Evolutionary conservation across 2,329 filamentous ascomycete species (phyloP).

Genomic region (Cephalotrichum gorgonifer): DNA sequence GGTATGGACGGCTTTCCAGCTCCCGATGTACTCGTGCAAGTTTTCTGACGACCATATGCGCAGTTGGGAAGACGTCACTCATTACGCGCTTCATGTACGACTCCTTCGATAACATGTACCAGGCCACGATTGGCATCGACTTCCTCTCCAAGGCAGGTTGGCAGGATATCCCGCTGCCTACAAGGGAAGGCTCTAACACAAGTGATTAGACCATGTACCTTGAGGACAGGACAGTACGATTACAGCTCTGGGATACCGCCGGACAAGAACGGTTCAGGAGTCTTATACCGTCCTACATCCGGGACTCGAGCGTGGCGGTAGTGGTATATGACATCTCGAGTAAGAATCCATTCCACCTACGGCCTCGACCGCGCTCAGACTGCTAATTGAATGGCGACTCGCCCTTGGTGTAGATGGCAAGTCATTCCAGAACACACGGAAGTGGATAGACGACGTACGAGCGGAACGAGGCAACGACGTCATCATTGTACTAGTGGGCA

Average conservation of each 20-base stretch:
- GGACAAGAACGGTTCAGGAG: constrained; percentile 96
- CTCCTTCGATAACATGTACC: constrained; percentile 99
- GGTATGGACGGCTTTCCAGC: constrained; percentile 46
- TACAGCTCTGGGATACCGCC: constrained; percentile 97
- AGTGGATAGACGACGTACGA: constrained; percentile 98
- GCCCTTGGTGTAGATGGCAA: constrained; percentile 55
- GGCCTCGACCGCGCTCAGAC: background rate
- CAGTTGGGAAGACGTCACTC: constrained; percentile 96
- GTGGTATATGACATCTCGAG: constrained; percentile 98
- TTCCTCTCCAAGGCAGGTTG: constrained; percentile 83
- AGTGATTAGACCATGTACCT: constrained; percentile 88
- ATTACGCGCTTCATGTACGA: constrained; percentile 99
- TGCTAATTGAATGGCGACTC: constrained; percentile 10
- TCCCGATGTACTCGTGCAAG: background rate
- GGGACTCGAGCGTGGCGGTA: constrained; percentile 93
- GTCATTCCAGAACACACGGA: constrained; percentile 96
- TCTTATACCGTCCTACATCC: constrained; percentile 95
- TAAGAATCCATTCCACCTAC: constrained; percentile 23
- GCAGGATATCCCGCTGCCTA: background rate
- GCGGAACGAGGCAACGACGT: constrained; percentile 97
- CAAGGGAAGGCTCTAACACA: background rate
- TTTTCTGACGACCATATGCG: constrained; percentile 1
- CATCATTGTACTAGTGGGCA: constrained; percentile 95
- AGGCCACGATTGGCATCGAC: constrained; percentile 98
- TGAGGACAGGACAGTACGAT: constrained; percentile 91